Percentiles rank a stretch among this genome's conserved stretches.
Conservation (phyloP, 2,329 filamentous ascomycete genomes). For the Xylaria arbuscula region DNA sequence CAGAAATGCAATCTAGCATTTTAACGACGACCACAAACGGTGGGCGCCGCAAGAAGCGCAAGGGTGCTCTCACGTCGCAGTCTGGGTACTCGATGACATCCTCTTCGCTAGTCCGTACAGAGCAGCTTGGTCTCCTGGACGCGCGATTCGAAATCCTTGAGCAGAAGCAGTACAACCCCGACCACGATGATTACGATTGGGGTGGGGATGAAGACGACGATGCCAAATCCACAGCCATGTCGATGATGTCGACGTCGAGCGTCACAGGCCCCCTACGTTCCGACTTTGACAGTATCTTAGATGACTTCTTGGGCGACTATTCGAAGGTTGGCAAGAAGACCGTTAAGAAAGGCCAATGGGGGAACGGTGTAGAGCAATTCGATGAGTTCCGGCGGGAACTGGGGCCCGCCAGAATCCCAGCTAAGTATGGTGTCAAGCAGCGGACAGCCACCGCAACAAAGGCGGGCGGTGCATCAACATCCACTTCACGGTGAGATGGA, state of each 20-base stretch:
- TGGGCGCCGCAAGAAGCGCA: constrained; percentile 90
- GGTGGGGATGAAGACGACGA: constrained; percentile 61
- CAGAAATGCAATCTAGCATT: constrained; percentile 75
- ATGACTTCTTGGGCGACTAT: constrained; percentile 86
- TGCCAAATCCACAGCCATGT: constrained; percentile 47
- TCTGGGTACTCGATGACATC: constrained; percentile 94
- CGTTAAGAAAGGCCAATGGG: constrained; percentile 82
- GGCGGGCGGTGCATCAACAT: constrained; percentile 53
- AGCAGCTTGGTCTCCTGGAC: constrained; percentile 86
- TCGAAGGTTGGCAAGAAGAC: constrained; percentile 77
- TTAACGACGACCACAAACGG: constrained; percentile 82
- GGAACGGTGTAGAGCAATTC: constrained; percentile 85
- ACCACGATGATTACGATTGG: constrained; percentile 64
- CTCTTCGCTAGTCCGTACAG: constrained; percentile 86
- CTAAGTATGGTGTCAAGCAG: constrained; percentile 39
- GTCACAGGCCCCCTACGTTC: constrained; percentile 74
- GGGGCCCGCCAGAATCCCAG: constrained; percentile 75
- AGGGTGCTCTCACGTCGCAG: constrained; percentile 88
- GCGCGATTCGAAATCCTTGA: constrained; percentile 92
- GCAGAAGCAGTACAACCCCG: constrained; percentile 70
- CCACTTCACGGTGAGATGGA: constrained; percentile 31
- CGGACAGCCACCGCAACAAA: constrained; percentile 74
- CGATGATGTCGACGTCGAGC: constrained; percentile 73
- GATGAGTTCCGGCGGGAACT: constrained; percentile 87
- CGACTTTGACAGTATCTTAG: constrained; percentile 91